These are phyloP conservation scores for Thuidium tamariscinum DNA, from an alignment of 225 moss, liverwort and hornwort species.

Conservation along the genomic window DNA sequence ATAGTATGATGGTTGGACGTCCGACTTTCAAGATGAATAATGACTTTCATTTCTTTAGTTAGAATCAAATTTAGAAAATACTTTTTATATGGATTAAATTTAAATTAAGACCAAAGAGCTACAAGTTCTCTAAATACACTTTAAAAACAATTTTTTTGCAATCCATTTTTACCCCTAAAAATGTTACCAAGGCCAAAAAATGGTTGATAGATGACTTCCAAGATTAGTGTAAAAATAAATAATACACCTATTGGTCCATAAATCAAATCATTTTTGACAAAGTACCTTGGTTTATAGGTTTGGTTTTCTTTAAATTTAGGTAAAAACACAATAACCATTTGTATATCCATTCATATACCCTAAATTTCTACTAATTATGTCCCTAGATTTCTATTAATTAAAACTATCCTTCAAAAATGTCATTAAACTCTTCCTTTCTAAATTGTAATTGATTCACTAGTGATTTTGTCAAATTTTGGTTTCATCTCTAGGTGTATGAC, in stretches of 20 bases:
- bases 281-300: not conserved
- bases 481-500: too few species aligned
- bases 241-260: not conserved
- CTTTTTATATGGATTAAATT: not conserved
- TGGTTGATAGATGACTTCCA: accelerated
- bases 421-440: too few species aligned
- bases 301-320: accelerated
- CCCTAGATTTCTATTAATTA: too few species aligned
- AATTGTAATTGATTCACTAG: too few species aligned
- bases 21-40: too few species aligned
- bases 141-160: not conserved
- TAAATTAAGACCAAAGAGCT: not conserved
- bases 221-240: not conserved
- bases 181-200: accelerated
- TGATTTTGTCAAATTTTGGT: too few species aligned
- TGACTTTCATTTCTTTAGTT: not conserved
- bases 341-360: too few species aligned
- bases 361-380: too few species aligned
- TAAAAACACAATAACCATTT: too few species aligned
- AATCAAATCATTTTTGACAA: not conserved
- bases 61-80: not conserved
- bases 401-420: too few species aligned
- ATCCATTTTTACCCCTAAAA: not conserved
- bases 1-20: too few species aligned
- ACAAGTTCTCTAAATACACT: not conserved